Evolutionary conservation across 2,329 filamentous ascomycete species (phyloP).

Genomic region (Dothideomycetidae sp.): DNA sequence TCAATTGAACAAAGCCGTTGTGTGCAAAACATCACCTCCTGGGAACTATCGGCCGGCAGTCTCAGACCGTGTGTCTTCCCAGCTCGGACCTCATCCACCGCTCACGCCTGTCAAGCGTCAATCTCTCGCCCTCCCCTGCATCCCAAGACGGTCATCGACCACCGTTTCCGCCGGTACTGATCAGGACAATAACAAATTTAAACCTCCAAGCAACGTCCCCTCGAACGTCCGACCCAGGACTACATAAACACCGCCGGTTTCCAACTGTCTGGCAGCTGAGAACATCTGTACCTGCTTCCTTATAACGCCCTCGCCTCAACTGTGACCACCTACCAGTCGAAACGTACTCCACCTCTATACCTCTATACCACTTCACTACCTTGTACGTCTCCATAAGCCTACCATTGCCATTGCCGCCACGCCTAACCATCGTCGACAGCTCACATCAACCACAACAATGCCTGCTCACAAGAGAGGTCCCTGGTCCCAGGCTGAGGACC

Average conservation of each 20-base stretch:
- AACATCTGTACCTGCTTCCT: slow-evolving; percentile 11
- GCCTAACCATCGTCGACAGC: slow-evolving; percentile 11
- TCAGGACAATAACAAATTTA: slow-evolving; percentile 11
- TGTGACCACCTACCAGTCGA: slow-evolving; percentile 10
- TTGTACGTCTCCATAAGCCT: slow-evolving; percentile 7
- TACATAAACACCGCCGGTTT: slow-evolving; percentile 10
- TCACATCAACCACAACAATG: slow-evolving; percentile 21
- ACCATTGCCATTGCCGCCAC: slow-evolving; percentile 13
- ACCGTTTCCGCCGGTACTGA: slow-evolving; percentile 7
- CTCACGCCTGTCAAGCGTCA: neutral
- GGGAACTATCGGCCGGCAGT: slow-evolving; percentile 11
- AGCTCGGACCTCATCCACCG: slow-evolving; percentile 3
- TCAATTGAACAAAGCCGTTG: slow-evolving; percentile 9
- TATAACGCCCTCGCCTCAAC: slow-evolving; percentile 10
- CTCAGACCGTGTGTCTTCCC: slow-evolving; percentile 8
- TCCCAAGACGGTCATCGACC: slow-evolving; percentile 9
- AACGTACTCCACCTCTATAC: slow-evolving; percentile 8
- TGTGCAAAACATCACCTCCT: slow-evolving; percentile 6
- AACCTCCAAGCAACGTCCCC: slow-evolving; percentile 8
- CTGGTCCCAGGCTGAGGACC: slow-evolving; percentile 69
- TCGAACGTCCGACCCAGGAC: slow-evolving; percentile 7
- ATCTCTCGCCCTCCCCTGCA: slow-evolving; percentile 8
- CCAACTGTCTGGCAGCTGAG: slow-evolving; percentile 10
- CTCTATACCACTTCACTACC: slow-evolving; percentile 19
- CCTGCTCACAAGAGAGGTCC: slow-evolving; percentile 57